phyloP scores from a whole-genome alignment of 164 flowering plant genomes.

The Magnolia officinalis region DNA sequence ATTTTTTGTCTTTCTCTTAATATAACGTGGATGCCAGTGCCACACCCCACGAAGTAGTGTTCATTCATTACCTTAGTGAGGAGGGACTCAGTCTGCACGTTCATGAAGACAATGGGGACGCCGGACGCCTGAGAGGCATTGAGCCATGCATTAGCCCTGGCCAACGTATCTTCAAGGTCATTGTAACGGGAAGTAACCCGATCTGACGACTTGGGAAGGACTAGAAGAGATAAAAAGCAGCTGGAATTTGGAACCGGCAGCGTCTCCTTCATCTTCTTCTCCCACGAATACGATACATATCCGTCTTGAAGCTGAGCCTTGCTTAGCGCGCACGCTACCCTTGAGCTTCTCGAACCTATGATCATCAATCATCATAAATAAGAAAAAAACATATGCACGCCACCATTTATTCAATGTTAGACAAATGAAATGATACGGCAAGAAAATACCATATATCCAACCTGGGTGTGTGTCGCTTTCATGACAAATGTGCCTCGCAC shows the following conservation, averaged over 20 bases:
- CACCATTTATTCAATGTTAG: too few species aligned
- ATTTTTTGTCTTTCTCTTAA: too few species aligned
- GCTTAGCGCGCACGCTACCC: slow-evolving; percentile 64
- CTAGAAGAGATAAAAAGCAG: slow-evolving; percentile 70
- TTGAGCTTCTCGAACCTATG: slow-evolving; percentile 70
- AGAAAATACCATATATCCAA: too few species aligned
- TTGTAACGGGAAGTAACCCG: slow-evolving; percentile 55
- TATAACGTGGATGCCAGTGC: background rate
- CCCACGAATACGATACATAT: slow-evolving; percentile 84
- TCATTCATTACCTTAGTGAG: slow-evolving; percentile 72
- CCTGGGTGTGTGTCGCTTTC: too few species aligned
- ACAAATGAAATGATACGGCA: too few species aligned
- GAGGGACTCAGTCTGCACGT: slow-evolving; percentile 88
- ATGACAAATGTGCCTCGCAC: background rate
- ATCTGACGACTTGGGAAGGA: slow-evolving; percentile 80
- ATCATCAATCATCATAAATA: background rate
- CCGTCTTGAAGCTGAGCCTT: slow-evolving; percentile 76
- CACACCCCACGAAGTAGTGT: background rate
- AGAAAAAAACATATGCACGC: background rate
- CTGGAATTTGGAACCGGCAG: slow-evolving; percentile 73
- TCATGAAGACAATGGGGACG: slow-evolving; percentile 75
- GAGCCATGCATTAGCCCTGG: slow-evolving; percentile 91
- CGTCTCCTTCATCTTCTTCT: slow-evolving; percentile 62
- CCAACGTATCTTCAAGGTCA: slow-evolving; percentile 86
- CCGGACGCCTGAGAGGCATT: slow-evolving; percentile 76